phyloP scores from a whole-genome alignment of 805 yeast species.

The Candida palmyrensis region DNA sequence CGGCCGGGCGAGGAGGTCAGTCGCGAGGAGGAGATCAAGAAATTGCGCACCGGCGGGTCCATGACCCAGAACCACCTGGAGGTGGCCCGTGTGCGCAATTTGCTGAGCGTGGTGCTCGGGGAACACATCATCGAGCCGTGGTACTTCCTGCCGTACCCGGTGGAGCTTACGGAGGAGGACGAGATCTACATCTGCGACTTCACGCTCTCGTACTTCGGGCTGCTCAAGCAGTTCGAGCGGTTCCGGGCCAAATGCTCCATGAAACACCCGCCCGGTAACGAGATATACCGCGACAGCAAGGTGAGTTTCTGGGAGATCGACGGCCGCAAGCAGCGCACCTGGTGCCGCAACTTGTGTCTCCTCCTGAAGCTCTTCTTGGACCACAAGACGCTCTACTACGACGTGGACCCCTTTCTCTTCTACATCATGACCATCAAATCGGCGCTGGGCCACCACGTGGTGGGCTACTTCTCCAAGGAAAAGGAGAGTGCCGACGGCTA shows the following conservation, averaged over 20 bases:
- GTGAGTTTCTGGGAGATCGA: slow-evolving; percentile 97
- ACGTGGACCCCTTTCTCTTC: slow-evolving; percentile 95
- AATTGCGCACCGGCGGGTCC: slow-evolving; percentile 90
- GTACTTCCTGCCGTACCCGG: slow-evolving; percentile 97
- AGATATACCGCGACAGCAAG: slow-evolving; percentile 86
- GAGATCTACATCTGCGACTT: slow-evolving; percentile 88
- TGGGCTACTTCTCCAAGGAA: slow-evolving; percentile 95
- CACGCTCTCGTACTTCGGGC: slow-evolving; percentile 82
- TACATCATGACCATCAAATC: slow-evolving; percentile 93
- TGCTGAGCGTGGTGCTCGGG: slow-evolving; percentile 76
- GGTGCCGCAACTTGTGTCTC: slow-evolving; percentile 94
- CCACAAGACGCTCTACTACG: slow-evolving; percentile 94
- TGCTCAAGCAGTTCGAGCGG: slow-evolving; percentile 86
- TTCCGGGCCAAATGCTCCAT: slow-evolving; percentile 83
- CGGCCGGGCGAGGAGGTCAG: slow-evolving; percentile 67
- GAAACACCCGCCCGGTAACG: slow-evolving; percentile 98
- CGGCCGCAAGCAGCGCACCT: slow-evolving; percentile 91
- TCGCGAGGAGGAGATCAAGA: slow-evolving; percentile 89
- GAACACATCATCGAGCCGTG: slow-evolving; percentile 94
- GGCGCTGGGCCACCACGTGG: slow-evolving; percentile 89
- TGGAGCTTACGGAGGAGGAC: slow-evolving; percentile 90
- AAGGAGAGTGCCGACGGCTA: slow-evolving; percentile 94
- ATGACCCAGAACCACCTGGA: slow-evolving; percentile 89
- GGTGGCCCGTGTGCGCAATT: slow-evolving; percentile 85
- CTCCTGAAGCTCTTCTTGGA: slow-evolving; percentile 87